Percentiles rank a stretch among this genome's conserved stretches.
Evolutionary conservation across 164 flowering plant genomes (phyloP).

Genomic region (Vitis cinerea): DNA sequence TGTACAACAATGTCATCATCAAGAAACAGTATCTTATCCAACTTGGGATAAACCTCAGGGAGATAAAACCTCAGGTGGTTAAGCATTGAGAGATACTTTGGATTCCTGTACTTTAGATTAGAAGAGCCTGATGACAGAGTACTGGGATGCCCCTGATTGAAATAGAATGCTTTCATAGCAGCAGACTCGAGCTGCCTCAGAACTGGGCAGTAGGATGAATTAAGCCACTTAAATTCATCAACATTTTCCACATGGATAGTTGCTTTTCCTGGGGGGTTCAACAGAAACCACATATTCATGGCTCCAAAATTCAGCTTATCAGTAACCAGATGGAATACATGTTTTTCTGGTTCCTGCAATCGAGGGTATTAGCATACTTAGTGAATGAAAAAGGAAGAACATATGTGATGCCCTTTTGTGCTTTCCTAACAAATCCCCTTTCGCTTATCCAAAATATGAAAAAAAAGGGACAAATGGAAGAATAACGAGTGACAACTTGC

Average conservation of each 20-base stretch:
- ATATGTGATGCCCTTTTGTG: too few relatives aligned
- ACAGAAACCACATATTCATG: slow-evolving; percentile 98
- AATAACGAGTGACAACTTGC: background rate
- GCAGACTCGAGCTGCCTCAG: slow-evolving; percentile 88
- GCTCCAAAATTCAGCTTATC: slow-evolving; percentile 97
- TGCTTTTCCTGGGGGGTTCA: slow-evolving; percentile 96
- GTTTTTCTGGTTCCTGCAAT: slow-evolving; percentile 91
- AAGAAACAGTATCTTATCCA: slow-evolving; percentile 93
- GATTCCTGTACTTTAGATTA: slow-evolving; percentile 91
- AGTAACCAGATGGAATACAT: slow-evolving; percentile 94
- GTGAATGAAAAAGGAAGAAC: background rate
- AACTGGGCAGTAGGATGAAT: slow-evolving; percentile 96
- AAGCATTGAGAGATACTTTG: slow-evolving; percentile 97
- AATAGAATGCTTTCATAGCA: slow-evolving; percentile 95
- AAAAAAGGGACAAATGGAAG: too few relatives aligned
- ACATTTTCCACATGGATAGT: slow-evolving; percentile 97
- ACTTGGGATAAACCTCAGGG: slow-evolving; percentile 92
- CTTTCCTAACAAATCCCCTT: too few relatives aligned
- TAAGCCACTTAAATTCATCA: slow-evolving; percentile 98
- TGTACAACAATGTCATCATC: slow-evolving; percentile 99
- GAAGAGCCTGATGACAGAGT: slow-evolving; percentile 89
- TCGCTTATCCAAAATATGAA: too few relatives aligned
- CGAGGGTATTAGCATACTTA: slow-evolving; percentile 17
- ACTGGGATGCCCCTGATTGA: slow-evolving; percentile 87
- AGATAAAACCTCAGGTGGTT: slow-evolving; percentile 97